Conservation (phyloP, 148 eudicot genomes). For the Cornus florida region DNA sequence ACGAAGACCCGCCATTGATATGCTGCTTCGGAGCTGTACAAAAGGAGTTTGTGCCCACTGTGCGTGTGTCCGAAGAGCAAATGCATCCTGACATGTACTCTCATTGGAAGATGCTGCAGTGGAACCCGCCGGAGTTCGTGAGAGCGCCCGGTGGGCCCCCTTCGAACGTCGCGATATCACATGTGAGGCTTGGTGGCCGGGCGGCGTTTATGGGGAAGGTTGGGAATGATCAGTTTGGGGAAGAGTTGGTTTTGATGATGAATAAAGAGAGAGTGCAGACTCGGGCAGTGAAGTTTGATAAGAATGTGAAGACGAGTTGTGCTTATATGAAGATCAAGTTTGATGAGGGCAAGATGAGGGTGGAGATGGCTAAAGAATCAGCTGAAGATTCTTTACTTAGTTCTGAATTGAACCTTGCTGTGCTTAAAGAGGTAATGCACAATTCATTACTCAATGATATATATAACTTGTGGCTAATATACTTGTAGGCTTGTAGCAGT, state of each 20-base stretch:
- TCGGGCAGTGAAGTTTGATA: slow-evolving; percentile 62
- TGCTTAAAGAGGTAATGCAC: slow-evolving; percentile 82
- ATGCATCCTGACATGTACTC: slow-evolving; percentile 87
- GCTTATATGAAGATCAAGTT: slow-evolving; percentile 63
- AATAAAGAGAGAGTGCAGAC: slow-evolving; percentile 83
- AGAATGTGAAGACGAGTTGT: slow-evolving; percentile 48
- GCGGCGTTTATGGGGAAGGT: slow-evolving; percentile 88
- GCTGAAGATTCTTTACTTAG: slow-evolving; percentile 71
- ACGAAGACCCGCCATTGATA: slow-evolving; percentile 67
- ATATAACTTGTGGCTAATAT: not conserved
- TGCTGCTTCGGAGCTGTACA: slow-evolving; percentile 88
- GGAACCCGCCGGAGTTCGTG: slow-evolving; percentile 89
- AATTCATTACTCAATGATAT: not conserved
- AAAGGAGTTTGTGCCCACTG: slow-evolving; percentile 81
- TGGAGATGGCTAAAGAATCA: slow-evolving; percentile 55
- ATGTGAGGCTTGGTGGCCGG: slow-evolving; percentile 80
- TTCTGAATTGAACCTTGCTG: slow-evolving; percentile 73
- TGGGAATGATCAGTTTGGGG: slow-evolving; percentile 73
- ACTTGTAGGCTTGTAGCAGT: no score
- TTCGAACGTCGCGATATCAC: slow-evolving; percentile 78
- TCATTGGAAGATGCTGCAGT: slow-evolving; percentile 88
- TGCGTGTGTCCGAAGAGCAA: slow-evolving; percentile 65
- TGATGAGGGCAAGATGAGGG: slow-evolving; percentile 62
- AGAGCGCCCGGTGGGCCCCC: slow-evolving; percentile 83
- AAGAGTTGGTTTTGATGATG: slow-evolving; percentile 69